Percentiles rank a stretch among this genome's conserved stretches.
These are phyloP conservation scores for Thelonectria rubi DNA, from an alignment of 2,329 filamentous ascomycete genomes.

Conservation along the genomic window DNA sequence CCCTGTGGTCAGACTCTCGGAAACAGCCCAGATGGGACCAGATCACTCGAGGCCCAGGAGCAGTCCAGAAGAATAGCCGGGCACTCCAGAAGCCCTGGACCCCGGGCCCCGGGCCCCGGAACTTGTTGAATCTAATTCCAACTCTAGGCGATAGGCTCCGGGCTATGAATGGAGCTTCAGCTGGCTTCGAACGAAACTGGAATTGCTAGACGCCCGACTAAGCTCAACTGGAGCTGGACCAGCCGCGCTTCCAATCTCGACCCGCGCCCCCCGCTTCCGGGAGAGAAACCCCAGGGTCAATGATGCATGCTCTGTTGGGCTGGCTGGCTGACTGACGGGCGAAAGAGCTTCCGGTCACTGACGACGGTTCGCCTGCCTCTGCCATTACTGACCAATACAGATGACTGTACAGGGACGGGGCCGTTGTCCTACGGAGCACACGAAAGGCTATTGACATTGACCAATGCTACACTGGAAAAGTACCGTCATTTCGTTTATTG, in stretches of 20 bases:
- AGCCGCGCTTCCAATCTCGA: conserved; percentile 11
- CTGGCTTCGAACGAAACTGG: conserved; percentile 17
- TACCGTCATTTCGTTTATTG: conserved; percentile 8
- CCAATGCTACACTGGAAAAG: conserved; percentile 27
- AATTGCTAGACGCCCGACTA: conserved; percentile 17
- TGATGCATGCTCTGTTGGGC: not conserved
- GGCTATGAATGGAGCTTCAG: conserved; percentile 15
- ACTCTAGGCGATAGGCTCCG: conserved; percentile 6
- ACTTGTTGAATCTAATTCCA: not conserved
- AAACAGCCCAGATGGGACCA: not conserved
- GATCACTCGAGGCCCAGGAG: conserved; percentile 1
- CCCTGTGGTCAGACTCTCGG: not conserved
- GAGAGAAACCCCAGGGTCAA: conserved; percentile 10
- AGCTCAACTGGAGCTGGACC: conserved; percentile 12
- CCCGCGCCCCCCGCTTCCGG: conserved; percentile 19
- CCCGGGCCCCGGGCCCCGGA: not conserved
- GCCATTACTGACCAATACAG: conserved; percentile 17
- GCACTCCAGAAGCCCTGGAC: conserved; percentile 11
- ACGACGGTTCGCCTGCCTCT: conserved; percentile 20
- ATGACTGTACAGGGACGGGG: not conserved
- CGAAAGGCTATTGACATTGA: conserved; percentile 11
- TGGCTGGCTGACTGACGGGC: conserved; percentile 36
- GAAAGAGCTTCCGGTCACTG: conserved; percentile 13
- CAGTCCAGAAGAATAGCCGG: conserved; percentile 7
- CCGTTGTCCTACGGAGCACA: conserved; percentile 12